These are phyloP conservation scores for Pseudonitzschia delicatissima DNA, from an alignment of 108 stramenopile genomes.

Conservation along the genomic window DNA sequence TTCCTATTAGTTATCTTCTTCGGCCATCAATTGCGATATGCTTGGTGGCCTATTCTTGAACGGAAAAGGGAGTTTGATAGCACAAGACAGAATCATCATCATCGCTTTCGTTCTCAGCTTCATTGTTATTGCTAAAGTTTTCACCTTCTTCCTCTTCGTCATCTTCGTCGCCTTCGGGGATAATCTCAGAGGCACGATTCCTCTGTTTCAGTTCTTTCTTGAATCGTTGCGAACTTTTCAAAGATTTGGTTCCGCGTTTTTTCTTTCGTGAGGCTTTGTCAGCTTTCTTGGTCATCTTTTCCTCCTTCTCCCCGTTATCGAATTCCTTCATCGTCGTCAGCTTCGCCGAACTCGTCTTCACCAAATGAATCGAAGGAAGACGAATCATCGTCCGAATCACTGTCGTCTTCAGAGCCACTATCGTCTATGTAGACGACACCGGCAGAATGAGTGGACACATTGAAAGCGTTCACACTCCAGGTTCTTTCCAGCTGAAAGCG, in stretches of 20 bases:
- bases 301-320: background rate
- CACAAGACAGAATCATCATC: background rate
- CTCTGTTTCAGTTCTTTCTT: no score
- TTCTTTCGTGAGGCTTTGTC: background rate
- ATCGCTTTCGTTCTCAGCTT: background rate
- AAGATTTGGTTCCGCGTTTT: background rate
- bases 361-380: background rate
- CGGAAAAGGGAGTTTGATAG: background rate
- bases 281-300: background rate
- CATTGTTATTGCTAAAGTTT: background rate
- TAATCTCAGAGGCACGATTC: background rate
- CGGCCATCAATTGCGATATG: background rate
- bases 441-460: background rate
- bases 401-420: background rate
- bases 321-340: background rate
- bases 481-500: background rate
- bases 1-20: background rate
- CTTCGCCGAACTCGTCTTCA: background rate
- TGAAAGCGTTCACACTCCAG: background rate
- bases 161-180: slow-evolving; percentile 4
- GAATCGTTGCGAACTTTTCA: background rate
- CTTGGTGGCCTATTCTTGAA: background rate
- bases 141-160: background rate
- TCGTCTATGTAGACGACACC: background rate
- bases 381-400: background rate